Conservation (phyloP, 2,329 filamentous ascomycete genomes). For the Colletotrichum plurivorum region DNA sequence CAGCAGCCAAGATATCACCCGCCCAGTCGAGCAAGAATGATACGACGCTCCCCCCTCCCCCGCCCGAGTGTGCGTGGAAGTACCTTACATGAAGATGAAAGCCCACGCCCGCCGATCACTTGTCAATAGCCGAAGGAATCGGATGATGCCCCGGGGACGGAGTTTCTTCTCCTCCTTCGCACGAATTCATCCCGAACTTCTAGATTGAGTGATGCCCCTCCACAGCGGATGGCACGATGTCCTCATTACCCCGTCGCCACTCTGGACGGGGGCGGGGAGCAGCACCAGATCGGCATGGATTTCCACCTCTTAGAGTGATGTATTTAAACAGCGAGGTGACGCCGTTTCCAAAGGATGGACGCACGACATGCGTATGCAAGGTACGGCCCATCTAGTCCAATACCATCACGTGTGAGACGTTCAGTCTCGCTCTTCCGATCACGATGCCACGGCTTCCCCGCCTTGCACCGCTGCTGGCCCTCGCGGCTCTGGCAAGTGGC, state of each 20-base stretch:
- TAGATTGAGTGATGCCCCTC: conserved; percentile 12
- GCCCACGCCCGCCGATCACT: conserved; percentile 6
- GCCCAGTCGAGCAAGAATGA: not conserved
- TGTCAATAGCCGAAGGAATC: conserved; percentile 14
- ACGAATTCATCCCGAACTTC: conserved; percentile 28
- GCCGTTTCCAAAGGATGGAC: not conserved
- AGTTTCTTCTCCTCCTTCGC: not conserved
- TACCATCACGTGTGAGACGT: not conserved
- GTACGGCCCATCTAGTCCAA: not conserved
- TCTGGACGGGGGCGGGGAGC: not conserved
- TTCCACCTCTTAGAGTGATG: not conserved
- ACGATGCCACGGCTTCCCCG: conserved; percentile 10
- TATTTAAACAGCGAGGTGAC: not conserved
- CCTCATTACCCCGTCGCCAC: not conserved
- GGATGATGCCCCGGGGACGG: not conserved
- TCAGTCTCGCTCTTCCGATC: not conserved
- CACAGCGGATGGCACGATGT: conserved; percentile 23
- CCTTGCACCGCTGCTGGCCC: conserved; percentile 19
- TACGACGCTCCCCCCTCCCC: not conserved
- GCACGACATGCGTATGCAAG: not conserved
- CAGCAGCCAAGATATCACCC: not conserved
- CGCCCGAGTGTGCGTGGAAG: conserved; percentile 6
- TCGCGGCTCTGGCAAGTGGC: conserved; percentile 5
- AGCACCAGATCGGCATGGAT: not conserved
- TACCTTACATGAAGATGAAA: conserved; percentile 7